A percentile compares a stretch with the other conserved stretches of the same genome.
Conservation (phyloP, 2,329 filamentous ascomycete species). For the Trichophyton schoenleinii region DNA sequence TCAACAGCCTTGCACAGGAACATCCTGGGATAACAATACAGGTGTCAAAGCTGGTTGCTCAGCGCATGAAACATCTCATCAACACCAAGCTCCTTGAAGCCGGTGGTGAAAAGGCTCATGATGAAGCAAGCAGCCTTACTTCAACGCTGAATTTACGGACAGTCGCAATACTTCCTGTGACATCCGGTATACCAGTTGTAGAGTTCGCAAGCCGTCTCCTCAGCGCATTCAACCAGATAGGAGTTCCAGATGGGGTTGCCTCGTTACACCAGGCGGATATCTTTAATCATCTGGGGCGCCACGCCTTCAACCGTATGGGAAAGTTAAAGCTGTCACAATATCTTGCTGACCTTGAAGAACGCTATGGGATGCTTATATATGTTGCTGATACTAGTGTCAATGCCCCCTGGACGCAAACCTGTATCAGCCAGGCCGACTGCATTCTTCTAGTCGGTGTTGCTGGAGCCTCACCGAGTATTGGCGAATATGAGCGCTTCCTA, state of each 20-base stretch:
- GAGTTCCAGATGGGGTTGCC: conserved; percentile 76
- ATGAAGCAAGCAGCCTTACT: conserved; percentile 44
- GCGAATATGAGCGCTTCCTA: conserved; percentile 92
- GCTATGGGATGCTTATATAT: conserved; percentile 89
- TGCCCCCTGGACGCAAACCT: conserved; percentile 95
- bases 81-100: conserved; percentile 63
- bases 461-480: conserved; percentile 77
- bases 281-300: conserved; percentile 82
- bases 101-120: conserved; percentile 48
- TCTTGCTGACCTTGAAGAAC: conserved; percentile 90
- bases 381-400: conserved; percentile 95
- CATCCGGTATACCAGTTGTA: conserved; percentile 79
- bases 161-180: conserved; percentile 82
- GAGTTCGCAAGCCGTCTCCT: conserved; percentile 87
- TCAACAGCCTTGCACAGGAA: conserved; percentile 94
- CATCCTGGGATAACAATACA: conserved; percentile 98
- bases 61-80: conserved; percentile 78
- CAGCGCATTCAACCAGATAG: conserved; percentile 78
- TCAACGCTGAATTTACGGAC: conserved; percentile 88
- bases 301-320: conserved; percentile 95
- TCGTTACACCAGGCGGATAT: conserved; percentile 89
- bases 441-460: conserved; percentile 86
- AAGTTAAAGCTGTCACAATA: conserved; percentile 94
- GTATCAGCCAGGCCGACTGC: conserved; percentile 91
- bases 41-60: conserved; percentile 95